These are phyloP conservation scores for Phylloporus scabripes DNA, from an alignment of 768 basidiomycete species.

Conservation along the genomic window DNA sequence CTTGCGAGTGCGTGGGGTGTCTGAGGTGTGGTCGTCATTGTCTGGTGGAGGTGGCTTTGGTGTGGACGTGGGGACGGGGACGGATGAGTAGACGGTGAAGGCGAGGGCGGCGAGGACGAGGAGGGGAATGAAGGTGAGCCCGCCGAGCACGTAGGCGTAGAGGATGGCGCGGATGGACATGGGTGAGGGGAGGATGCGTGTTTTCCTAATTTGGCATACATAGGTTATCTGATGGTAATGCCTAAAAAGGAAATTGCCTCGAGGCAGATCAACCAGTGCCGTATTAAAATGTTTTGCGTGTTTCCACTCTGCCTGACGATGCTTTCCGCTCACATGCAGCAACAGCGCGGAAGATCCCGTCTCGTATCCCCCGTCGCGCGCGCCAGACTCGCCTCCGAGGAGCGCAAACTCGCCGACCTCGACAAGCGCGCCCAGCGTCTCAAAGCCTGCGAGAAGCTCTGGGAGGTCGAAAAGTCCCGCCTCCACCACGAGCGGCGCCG, in stretches of 20 bases:
- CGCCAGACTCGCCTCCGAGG: conserved; percentile 40
- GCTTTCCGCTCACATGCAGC: conserved; percentile 24
- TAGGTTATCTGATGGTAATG: too few species aligned
- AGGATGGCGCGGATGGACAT: conserved; percentile 70
- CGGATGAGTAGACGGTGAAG: conserved; percentile 74
- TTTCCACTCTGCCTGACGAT: too few species aligned
- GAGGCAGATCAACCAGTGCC: not conserved
- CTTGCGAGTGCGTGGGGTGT: conserved; percentile 61
- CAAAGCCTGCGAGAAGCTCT: conserved; percentile 41
- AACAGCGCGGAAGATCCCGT: conserved; percentile 39
- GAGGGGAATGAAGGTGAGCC: conserved; percentile 84
- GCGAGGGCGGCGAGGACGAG: conserved; percentile 53
- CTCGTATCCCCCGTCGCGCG: conserved; percentile 39
- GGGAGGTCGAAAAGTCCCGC: conserved; percentile 44
- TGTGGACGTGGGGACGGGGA: conserved; percentile 44
- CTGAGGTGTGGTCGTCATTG: conserved; percentile 36
- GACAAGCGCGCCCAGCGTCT: conserved; percentile 35
- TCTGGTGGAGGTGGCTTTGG: conserved; percentile 17
- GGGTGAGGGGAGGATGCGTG: not conserved
- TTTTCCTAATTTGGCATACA: too few species aligned
- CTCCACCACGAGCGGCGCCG: conserved; percentile 36
- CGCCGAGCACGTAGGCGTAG: conserved; percentile 86
- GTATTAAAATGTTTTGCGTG: not conserved
- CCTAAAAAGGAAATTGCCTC: not conserved
- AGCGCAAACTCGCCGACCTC: conserved; percentile 25